A percentile compares a stretch with the other conserved stretches of the same genome.
phyloP scores from a whole-genome alignment of 805 yeast genomes.

The Cyberlindnera galapagoensis region DNA sequence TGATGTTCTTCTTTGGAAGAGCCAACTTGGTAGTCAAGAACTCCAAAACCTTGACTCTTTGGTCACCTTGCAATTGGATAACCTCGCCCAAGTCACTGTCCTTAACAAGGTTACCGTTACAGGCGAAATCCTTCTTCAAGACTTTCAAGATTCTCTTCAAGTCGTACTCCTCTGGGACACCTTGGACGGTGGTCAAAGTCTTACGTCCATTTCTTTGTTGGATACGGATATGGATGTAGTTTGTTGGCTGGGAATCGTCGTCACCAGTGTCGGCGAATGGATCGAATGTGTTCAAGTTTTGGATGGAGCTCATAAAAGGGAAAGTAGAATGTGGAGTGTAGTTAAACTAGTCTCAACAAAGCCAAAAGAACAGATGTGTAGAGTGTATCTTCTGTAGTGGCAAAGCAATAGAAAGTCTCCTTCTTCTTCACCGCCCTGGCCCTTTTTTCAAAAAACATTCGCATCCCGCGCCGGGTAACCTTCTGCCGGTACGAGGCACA shows the following conservation, averaged over 20 bases:
- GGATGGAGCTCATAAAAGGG: conserved; percentile 74
- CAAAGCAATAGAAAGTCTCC: too few species aligned
- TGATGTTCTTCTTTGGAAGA: conserved; percentile 91
- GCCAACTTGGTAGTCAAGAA: conserved; percentile 82
- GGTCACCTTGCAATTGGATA: conserved; percentile 98
- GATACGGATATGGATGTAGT: conserved; percentile 96
- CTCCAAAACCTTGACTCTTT: conserved; percentile 92
- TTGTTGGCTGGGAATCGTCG: conserved; percentile 93
- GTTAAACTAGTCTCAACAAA: background rate
- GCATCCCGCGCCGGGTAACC: too few species aligned
- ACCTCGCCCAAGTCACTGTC: conserved; percentile 96
- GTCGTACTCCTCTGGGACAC: conserved; percentile 92
- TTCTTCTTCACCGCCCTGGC: too few species aligned
- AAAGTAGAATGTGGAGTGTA: background rate
- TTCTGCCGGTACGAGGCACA: too few species aligned
- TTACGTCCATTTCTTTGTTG: conserved; percentile 99
- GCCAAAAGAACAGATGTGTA: background rate
- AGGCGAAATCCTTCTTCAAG: conserved; percentile 95
- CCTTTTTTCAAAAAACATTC: too few species aligned
- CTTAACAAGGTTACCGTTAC: conserved; percentile 96
- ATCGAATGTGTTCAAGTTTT: conserved; percentile 79
- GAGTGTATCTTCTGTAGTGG: too few species aligned
- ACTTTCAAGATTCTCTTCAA: conserved; percentile 89
- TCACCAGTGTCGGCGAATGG: conserved; percentile 99
- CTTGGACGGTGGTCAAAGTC: conserved; percentile 97